These are phyloP conservation scores for Ustilago shanxiensis DNA, from an alignment of 1,284 basidiomycete genomes.

Conservation along the genomic window DNA sequence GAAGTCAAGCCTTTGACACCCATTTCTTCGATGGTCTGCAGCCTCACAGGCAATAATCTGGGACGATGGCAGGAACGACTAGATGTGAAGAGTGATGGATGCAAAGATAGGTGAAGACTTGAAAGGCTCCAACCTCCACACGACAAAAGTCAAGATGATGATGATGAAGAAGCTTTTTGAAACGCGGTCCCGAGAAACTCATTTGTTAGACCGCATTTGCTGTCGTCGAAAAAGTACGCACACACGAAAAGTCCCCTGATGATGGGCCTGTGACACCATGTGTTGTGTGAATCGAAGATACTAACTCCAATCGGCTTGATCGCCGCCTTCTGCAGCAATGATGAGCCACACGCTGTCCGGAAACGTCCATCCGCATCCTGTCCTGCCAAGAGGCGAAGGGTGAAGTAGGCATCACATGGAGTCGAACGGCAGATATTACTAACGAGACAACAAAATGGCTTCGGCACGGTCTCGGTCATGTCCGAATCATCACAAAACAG, in stretches of 20 bases:
- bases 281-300: too few relatives aligned
- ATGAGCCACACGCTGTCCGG: too few relatives aligned
- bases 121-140: conserved; percentile 4
- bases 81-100: not conserved
- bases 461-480: conserved; percentile 13
- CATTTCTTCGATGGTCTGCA: conserved; percentile 22
- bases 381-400: not conserved
- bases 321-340: not conserved
- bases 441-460: not conserved
- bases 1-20: conserved; percentile 57
- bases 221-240: too few relatives aligned
- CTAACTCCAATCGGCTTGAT: not conserved
- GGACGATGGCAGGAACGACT: not conserved
- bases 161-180: not conserved
- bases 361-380: too few relatives aligned
- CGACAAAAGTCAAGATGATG: not conserved
- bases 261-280: too few relatives aligned
- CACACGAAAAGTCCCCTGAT: too few relatives aligned
- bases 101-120: not conserved
- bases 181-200: not conserved
- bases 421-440: conserved; percentile 10
- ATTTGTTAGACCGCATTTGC: not conserved
- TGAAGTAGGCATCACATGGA: conserved; percentile 10
- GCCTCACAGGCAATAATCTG: not conserved
- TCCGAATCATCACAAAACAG: not conserved